Base-by-base conservation (phyloP, 768 basidiomycete genomes). In the Cystofilobasidium bisporidii region DNA sequence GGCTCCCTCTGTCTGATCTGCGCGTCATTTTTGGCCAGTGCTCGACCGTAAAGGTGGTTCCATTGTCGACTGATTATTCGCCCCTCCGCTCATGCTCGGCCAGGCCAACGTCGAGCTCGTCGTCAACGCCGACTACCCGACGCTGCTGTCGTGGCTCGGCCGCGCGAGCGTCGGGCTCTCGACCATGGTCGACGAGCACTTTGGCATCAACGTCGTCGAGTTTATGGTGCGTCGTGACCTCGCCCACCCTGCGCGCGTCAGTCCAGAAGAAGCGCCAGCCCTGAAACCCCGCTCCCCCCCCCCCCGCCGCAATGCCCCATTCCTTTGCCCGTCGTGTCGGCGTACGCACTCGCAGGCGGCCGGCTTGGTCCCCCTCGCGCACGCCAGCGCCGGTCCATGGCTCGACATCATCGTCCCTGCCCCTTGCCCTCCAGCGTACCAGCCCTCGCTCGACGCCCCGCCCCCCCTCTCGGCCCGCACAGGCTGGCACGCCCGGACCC, bases 101-200 rank as follows among this genome's bases (percentile, higher is more conserved):
- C 71, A 92, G 91, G 78, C 82, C 28, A 80, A 84, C 65, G 85
- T 89, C 32, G 80, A 85, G 61, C 89, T 99, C 71, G 77, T 88
- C 17, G 82, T 94, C 50, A 98, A 98, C 71, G 90, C 88, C 0
- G 79, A 87, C 5, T 97, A 87, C 71, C 74, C 84, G 0, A 82
- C 81, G 32, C 81, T 97, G 69, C 81, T 91, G 4, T 73, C 76
- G 8, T 86, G 87, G 82, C 80, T 99, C 2, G 84, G 86, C 10
- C 79, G 78, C 55, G 85, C 91, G 1, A 88, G 86, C 70, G 82
- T 97, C 20, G 93, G 94, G 0, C 75, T 98, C 30, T 93, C 89
- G 74, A 96, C 94, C 18, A 99, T 99, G 94, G 83, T 91, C 0
- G 92, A 98, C 74, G 94, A 99, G 76, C 94, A 99, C 75, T 99